phyloP scores from a whole-genome alignment of 164 flowering plant species.

The Stephania cephalantha region DNA sequence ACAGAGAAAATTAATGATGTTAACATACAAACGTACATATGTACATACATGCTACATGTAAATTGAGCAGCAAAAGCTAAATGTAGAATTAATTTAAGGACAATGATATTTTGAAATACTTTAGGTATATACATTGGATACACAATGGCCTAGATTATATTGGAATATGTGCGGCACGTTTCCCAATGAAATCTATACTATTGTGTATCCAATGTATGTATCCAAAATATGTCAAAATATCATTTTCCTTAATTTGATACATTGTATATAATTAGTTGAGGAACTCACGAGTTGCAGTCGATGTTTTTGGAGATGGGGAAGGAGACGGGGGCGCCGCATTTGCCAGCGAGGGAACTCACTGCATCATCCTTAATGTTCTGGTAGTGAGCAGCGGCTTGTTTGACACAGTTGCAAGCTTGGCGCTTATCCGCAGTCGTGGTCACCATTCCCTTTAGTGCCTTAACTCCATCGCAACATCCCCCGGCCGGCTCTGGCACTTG shows the following conservation, averaged over 20 bases:
- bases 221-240: no score
- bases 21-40: not conserved
- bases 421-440: not conserved
- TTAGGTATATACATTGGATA: no score
- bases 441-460: not conserved
- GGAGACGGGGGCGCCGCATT: not conserved
- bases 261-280: no score
- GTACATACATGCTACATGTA: no score
- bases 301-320: conserved; percentile 5
- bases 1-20: not conserved
- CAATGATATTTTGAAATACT: no score
- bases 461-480: conserved; percentile 1
- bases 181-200: no score
- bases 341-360: conserved; percentile 10
- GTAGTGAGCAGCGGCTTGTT: not conserved
- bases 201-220: no score
- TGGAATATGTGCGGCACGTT: no score
- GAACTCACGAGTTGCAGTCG: not conserved
- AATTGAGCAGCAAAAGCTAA: not conserved
- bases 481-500: not conserved
- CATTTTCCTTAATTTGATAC: not conserved
- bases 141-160: no score
- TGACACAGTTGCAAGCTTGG: not conserved
- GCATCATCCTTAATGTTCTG: conserved; percentile 9
- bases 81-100: not conserved